Evolutionary conservation across 805 yeast species (phyloP).

Genomic region (Saturnispora ahearnii): DNA sequence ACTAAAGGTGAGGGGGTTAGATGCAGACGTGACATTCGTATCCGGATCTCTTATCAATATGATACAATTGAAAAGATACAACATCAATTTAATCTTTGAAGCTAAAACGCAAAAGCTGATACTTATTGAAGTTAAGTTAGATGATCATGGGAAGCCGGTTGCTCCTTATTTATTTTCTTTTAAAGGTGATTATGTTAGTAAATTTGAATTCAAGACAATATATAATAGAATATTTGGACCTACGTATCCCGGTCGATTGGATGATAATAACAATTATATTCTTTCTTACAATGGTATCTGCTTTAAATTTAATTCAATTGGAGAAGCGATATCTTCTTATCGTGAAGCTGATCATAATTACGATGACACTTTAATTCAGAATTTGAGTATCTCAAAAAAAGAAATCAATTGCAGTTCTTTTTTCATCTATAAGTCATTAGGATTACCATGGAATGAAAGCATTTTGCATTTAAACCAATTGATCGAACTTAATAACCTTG

Average conservation of each 20-base stretch:
- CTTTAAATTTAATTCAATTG: constrained; percentile 34
- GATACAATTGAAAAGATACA: constrained; percentile 17
- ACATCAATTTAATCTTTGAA: constrained; percentile 23
- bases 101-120: constrained; percentile 19
- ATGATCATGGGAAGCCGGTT: constrained; percentile 12
- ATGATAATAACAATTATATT: constrained; percentile 27
- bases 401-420: constrained; percentile 33
- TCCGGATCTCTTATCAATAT: constrained; percentile 12
- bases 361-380: constrained; percentile 16
- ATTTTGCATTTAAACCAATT: not conserved
- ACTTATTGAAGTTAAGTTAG: constrained; percentile 20
- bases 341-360: not conserved
- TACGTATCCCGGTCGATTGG: constrained; percentile 44
- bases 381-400: constrained; percentile 19
- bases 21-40: not conserved
- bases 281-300: constrained; percentile 50
- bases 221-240: constrained; percentile 56
- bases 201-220: constrained; percentile 32
- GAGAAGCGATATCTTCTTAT: not conserved
- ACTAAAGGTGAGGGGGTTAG: constrained; percentile 6
- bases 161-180: constrained; percentile 10
- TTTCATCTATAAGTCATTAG: constrained; percentile 32
- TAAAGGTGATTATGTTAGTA: constrained; percentile 18
- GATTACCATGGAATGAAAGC: constrained; percentile 12
- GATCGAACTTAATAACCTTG: not conserved